Base-by-base conservation (phyloP, 2,329 filamentous ascomycete species). In the Coniochaeta sp. region DNA sequence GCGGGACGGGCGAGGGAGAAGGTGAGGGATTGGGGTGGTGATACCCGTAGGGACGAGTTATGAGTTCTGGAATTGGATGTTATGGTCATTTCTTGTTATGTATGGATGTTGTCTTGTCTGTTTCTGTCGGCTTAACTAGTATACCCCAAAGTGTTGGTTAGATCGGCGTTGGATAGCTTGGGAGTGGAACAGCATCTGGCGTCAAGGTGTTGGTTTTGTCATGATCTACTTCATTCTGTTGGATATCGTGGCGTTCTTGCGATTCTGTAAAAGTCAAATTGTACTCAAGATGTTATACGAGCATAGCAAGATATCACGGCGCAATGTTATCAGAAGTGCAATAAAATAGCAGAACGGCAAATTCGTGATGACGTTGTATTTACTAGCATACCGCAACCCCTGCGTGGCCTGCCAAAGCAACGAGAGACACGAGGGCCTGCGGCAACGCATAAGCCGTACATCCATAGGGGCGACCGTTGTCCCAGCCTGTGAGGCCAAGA, bases 1-100 rank as follows among this genome's bases (percentile, higher is more conserved):
- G 65, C 63, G 4, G 65, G 63, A 5, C 65, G 64, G 58, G 55
- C 68, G 19, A 67, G 68, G 12, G 58, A 70, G 4, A 67, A 61
- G 42, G 65, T 72, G 10, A 66, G 68, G 63, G 68, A 71, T n/a
- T 68, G 22, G 22, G 47, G 47, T 17, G 47, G 47, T 28, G 47
- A n/a, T 24, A 7, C 19, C 9, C 19, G 19, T 22, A 44, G 42
- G 19, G 44, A 22, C 2, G 26, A 30, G 24, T n/a, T 52, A 5
- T 52, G 47, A 52, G 16, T 24, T 26, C 12, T 47, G 38, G 19
- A 47, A 4, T 22, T 24, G 12, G 24, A 17, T 24, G 4, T 24
- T 26, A 14, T 50, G 22, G 6, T 50, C 8, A 7, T 55, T n/a
- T n/a, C n/a, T n/a, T 24, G 4, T 24, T 26, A 14, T 50, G 22